Conservation (phyloP, 495 filamentous ascomycete species). For the Tuber magnatum region DNA sequence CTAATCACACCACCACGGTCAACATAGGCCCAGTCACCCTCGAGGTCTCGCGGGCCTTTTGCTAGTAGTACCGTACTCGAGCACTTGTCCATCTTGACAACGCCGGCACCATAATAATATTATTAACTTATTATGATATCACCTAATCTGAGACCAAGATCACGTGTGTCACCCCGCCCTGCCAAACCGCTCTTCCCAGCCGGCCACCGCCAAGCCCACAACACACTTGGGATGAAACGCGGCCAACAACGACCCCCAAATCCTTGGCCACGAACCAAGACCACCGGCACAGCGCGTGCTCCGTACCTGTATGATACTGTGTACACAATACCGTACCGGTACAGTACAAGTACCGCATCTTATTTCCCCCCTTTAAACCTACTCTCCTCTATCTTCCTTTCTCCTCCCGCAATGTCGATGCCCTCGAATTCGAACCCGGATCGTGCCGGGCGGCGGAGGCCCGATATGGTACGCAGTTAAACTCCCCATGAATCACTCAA, state of each 20-base stretch:
- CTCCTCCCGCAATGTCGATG: not conserved
- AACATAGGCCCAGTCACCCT: too few relatives aligned
- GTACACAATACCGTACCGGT: too few relatives aligned
- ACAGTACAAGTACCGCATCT: not conserved
- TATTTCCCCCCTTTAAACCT: too few relatives aligned
- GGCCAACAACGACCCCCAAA: not conserved
- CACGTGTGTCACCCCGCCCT: too few relatives aligned
- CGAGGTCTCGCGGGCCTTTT: too few relatives aligned
- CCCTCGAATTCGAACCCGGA: not conserved
- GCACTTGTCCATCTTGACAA: too few relatives aligned
- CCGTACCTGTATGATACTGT: too few relatives aligned
- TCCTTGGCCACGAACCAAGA: not conserved
- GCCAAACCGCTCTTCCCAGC: not conserved
- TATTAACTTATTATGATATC: too few relatives aligned
- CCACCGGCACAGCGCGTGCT: not conserved
- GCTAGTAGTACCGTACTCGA: too few relatives aligned
- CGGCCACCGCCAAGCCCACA: not conserved
- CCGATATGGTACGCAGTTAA: not conserved
- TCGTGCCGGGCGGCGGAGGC: not conserved
- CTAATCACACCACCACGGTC: too few relatives aligned
- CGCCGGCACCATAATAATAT: too few relatives aligned
- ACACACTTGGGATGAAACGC: not conserved
- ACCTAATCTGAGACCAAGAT: too few relatives aligned
- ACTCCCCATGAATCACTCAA: not conserved
- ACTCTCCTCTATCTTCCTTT: not conserved